Conservation (phyloP, 148 eudicot genomes). For the Talinum fruticosum region DNA sequence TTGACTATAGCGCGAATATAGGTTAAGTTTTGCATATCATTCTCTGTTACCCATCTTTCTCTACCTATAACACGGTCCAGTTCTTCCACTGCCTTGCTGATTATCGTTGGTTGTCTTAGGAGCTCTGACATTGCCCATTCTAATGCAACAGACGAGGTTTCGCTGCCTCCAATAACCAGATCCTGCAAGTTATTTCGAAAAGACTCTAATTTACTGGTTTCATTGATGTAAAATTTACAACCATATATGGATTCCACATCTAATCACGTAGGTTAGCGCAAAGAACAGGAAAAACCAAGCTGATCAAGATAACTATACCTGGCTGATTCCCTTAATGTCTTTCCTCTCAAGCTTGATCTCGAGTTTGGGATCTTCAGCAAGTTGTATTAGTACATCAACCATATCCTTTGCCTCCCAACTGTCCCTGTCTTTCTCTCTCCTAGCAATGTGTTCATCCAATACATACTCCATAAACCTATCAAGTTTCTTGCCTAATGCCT, state of each 20-base stretch:
- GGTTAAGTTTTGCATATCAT: conserved; percentile 62
- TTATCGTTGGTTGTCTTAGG: conserved; percentile 51
- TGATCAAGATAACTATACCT: no score
- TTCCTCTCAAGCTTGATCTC: no score
- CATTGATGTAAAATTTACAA: no score
- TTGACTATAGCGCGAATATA: conserved; percentile 70
- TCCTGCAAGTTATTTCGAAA: conserved; percentile 50
- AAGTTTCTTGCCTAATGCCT: conserved; percentile 62
- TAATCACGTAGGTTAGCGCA: background rate
- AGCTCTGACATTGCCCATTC: conserved; percentile 92
- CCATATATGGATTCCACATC: no score
- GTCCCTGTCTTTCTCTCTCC: conserved; percentile 26
- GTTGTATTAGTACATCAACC: conserved; percentile 75
- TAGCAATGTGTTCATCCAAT: conserved; percentile 63
- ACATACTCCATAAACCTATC: conserved; percentile 82
- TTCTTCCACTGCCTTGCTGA: conserved; percentile 58
- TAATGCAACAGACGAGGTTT: conserved; percentile 76
- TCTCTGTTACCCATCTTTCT: conserved; percentile 72
- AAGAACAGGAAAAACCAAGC: background rate
- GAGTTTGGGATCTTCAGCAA: conserved; percentile 69
- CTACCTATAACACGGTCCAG: conserved; percentile 69
- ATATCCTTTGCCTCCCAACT: conserved; percentile 52
- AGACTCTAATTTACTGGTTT: no score
- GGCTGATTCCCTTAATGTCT: conserved; percentile 84
- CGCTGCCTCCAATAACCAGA: conserved; percentile 83